Base-by-base conservation (phyloP, 202 grass and related monocot species). In the Thinopyrum obtusiflorum region DNA sequence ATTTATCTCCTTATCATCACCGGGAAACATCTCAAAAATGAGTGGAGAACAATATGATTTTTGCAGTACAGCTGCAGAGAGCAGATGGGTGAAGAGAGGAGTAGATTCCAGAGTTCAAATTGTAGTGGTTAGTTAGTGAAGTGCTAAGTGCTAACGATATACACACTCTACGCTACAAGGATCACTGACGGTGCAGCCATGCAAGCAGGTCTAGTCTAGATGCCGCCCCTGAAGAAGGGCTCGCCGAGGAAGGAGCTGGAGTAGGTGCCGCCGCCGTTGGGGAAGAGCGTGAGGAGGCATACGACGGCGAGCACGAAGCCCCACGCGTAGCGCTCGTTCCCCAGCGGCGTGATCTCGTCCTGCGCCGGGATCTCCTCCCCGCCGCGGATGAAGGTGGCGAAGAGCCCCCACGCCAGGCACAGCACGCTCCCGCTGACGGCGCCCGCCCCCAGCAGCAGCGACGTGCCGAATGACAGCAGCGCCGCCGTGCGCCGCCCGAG, bases 181-280 rank as follows among this genome's bases (percentile, higher is more conserved):
- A 17, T 17, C 13, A 2, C 17, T 2, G 0, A 28, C 32, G 23
- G 23, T 5, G 37, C 6, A 8, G 13, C 11, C 6, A 1, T 2
- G 7, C 27, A 28, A 17, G 64, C 14, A 29, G 5, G 55, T 47
- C 80, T 74, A 97, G 80, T 42, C 80, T 75, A 97, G 81, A 94
- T 67, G 70, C 85, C 91, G 9, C 93, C 88, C 7, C 96, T 82
- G 74, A 98, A 98, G 86, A 92, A 98, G 0, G 96, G 96, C 47
- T 82, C 88, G 42, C 80, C 46, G 59, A 98, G 89, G 83, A 98
- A 92, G 36, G 86, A 86, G 55, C 67, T 84, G 12, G 96, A 98
- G 93, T 89, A 95, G 9, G 96, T 98, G 62, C 96, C 96, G 4
- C 96, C 96, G 24, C 96, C 93, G 53, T 95, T 98, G 69, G 96